phyloP scores from a whole-genome alignment of 139 green algal species.

The Tetraselmis chui region DNA sequence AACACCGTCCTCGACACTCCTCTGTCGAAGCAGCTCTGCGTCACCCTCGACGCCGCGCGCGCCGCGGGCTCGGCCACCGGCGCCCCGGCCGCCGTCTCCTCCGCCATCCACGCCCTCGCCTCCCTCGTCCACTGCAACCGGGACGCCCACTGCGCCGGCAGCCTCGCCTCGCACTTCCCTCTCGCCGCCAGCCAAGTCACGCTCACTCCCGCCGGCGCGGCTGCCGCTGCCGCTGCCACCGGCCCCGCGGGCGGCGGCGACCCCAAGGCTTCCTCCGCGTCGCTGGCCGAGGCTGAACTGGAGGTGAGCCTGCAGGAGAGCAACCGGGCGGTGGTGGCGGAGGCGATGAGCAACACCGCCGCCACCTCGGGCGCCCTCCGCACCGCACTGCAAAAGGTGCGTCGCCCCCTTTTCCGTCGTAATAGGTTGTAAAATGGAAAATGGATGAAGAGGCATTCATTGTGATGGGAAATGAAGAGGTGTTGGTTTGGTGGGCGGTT shows the following conservation, averaged over 20 bases:
- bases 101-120: background rate
- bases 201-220: background rate
- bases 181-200: background rate
- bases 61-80: background rate
- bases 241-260: too few species aligned
- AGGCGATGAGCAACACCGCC: background rate
- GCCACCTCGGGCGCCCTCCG: background rate
- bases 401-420: too few species aligned
- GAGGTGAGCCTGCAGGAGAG: background rate
- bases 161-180: background rate
- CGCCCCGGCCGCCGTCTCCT: background rate
- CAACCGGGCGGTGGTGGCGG: background rate
- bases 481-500: background rate
- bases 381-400: background rate
- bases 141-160: background rate
- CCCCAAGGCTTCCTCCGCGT: too few species aligned
- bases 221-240: too few species aligned
- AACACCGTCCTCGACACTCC: constrained; percentile 4
- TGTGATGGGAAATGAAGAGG: constrained; percentile 5
- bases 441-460: too few species aligned
- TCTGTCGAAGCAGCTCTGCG: constrained; percentile 36
- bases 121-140: background rate
- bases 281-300: background rate
- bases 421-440: too few species aligned
- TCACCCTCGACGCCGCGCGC: constrained; percentile 36